Conservation (phyloP, 176 grass and related monocot species). For the Chrysopogon serrulatus region DNA sequence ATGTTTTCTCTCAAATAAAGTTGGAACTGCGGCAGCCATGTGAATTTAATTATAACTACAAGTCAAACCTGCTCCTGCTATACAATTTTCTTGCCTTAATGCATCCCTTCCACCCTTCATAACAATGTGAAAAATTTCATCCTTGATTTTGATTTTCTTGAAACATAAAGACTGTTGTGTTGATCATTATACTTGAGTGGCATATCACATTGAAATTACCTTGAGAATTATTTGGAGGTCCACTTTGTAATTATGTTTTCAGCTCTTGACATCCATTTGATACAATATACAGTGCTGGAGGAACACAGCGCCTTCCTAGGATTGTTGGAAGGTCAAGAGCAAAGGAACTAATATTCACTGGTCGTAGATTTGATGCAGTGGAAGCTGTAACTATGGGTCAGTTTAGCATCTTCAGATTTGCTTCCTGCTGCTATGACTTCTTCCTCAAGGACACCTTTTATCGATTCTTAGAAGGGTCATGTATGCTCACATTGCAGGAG, state of each 20-base stretch:
- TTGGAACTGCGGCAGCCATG: not conserved
- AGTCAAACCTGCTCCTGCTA: not conserved
- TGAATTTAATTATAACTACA: not conserved
- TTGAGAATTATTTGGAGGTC: not conserved
- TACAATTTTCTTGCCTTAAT: not conserved
- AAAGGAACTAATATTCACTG: slow-evolving; percentile 94
- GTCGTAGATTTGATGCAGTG: slow-evolving; percentile 64
- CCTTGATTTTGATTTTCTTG: not conserved
- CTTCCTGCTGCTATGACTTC: not conserved
- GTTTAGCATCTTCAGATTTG: not conserved
- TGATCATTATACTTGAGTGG: not conserved
- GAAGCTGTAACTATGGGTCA: slow-evolving; percentile 72
- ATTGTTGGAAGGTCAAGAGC: slow-evolving; percentile 77
- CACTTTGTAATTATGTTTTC: slow-evolving; percentile 16
- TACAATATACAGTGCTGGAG: slow-evolving; percentile 64
- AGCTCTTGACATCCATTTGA: slow-evolving; percentile 19
- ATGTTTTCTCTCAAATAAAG: not conserved
- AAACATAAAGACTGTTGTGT: not conserved
- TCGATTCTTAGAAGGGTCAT: not conserved
- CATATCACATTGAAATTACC: not conserved
- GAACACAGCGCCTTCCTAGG: slow-evolving; percentile 87
- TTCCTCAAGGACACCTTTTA: not conserved
- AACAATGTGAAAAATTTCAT: not conserved
- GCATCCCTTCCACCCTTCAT: not conserved
- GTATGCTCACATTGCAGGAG: slow-evolving; percentile 40